Base-by-base conservation (phyloP, 306 rosid genomes). In the Cicer judaicum region DNA sequence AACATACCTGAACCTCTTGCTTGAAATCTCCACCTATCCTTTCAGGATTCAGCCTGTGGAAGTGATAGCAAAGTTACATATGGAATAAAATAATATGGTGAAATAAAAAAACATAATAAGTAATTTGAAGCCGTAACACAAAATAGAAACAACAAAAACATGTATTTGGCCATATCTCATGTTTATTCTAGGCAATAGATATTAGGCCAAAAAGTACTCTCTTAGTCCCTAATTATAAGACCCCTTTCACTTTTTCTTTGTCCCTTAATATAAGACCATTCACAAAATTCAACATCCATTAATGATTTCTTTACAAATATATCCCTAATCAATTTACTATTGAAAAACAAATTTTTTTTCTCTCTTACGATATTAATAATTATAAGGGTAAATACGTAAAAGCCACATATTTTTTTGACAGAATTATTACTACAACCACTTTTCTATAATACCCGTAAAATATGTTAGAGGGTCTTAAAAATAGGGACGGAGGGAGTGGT, bases 1-100 rank as follows among this genome's bases (percentile, higher is more conserved):
- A 71, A 68, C 96, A 80, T 86, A 90, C 98, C 82, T 94, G 98
- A 86, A 91, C 73, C 85, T 94, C 98, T 86, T 94, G 88, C 89
- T 88, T 94, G 89, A 94, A 91, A 78, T 94, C 97, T 65, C 98
- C 98, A 44, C 98, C 96, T 64, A 94, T 88, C 87, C 98, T 91
- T 85, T 91, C 98, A 65, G 98, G 98, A 80, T 94, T 94, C 50
- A 91, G 75, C 93, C 98, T 94, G 72, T 14, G 40, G 42, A 78
- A 72, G 80, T 76, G 59, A 59, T 7, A 78, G 57, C 10, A 54
- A 69, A 79, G 70, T 73, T 72, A 77, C 68, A 16, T 38, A 29
- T 52, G 70, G 75, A 73, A 75, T 60, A n/a, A 71, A 73, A 77
- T 68, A 21, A 16, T 64, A 40, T 7, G 13, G 40, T 56, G 16